Evolutionary conservation across 768 basidiomycete species (phyloP).

Genomic region (Kwoniella pini): DNA sequence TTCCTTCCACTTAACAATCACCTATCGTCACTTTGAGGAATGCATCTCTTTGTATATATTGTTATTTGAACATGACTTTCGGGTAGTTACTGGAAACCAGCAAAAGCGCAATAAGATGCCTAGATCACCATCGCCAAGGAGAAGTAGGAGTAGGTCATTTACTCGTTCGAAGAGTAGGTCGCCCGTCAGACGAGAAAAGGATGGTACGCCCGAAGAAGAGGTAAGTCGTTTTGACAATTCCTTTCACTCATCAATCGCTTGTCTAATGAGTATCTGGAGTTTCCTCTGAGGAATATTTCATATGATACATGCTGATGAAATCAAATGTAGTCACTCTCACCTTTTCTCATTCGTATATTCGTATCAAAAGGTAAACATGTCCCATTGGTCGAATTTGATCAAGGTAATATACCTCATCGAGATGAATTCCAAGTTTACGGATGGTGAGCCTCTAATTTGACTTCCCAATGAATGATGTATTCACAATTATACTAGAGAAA

Average conservation of each 20-base stretch:
- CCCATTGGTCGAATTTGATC: constrained; percentile 44
- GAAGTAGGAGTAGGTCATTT: constrained; percentile 2
- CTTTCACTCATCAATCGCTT: neutral
- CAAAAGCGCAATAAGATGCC: neutral
- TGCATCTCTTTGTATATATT: too few relatives aligned
- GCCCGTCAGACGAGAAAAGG: constrained; percentile 11
- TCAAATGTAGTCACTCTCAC: constrained; percentile 14
- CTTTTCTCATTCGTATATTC: constrained; percentile 45
- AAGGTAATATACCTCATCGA: constrained; percentile 40
- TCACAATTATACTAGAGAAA: neutral
- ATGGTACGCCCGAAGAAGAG: constrained; percentile 8
- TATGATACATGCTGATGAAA: too few relatives aligned
- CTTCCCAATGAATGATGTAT: neutral
- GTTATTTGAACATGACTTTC: too few relatives aligned
- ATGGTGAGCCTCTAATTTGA: constrained; percentile 29
- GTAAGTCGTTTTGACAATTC: constrained; percentile 2
- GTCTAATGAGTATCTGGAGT: too few relatives aligned
- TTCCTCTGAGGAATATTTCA: too few relatives aligned
- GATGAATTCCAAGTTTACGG: constrained; percentile 48
- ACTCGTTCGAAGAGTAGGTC: constrained; percentile 17
- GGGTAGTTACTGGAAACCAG: neutral
- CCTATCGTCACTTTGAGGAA: too few relatives aligned
- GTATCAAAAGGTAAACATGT: constrained; percentile 44
- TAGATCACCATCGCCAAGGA: constrained; percentile 8
- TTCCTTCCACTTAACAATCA: neutral